Evolutionary conservation across 2,329 filamentous ascomycete genomes (phyloP), one percentile per base, ranked within the genome.

Genomic region (Sphaerulina musiva): DNA sequence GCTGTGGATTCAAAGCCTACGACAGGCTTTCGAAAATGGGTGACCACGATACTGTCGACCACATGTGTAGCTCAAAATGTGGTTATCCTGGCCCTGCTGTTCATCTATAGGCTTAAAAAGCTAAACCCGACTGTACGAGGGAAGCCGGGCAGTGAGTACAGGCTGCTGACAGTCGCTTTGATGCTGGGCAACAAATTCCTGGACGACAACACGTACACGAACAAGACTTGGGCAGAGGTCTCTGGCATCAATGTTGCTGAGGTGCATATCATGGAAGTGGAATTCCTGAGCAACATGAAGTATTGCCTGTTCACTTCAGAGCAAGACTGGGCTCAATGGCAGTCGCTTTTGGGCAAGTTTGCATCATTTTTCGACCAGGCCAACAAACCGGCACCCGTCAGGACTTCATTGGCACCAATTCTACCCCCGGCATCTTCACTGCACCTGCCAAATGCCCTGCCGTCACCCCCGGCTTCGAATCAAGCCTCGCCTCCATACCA

Each of bases 241-340:
- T 97, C 93, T 0, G 87, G 88, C 43, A 95, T 98, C 57, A 84
- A 88, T 1, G 92, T 97, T 10, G 84, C 86, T 57, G 93, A 98
- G 72, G 95, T 98, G 48, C 93, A 98, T 69, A 87, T 96, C 43
- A 98, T 98, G 93, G 93, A 98, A 70, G 93, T 98, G n/a, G 93
- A 98, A 70, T 98, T 98, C 65, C 77, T 98, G 59, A 96, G 92
- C 76, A 97, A 97, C 72, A 95, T 98, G 85, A 84, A 92, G 66
- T 98, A 97, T 73, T 90, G 89, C 64, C 77, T 98, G 6, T 84
- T 92, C 68, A 89, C 89, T 3, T 95, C 91, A 3, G 85, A 89
- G 67, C 79, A 83, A 50, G 82, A 95, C 69, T 98, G 93, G 93
- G 79, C 83, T 46, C 80, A 84, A 51, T 97, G 93, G 93, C 84